Conservation (phyloP, 148 eudicot genomes). For the Vaccinium vitisidaea region DNA sequence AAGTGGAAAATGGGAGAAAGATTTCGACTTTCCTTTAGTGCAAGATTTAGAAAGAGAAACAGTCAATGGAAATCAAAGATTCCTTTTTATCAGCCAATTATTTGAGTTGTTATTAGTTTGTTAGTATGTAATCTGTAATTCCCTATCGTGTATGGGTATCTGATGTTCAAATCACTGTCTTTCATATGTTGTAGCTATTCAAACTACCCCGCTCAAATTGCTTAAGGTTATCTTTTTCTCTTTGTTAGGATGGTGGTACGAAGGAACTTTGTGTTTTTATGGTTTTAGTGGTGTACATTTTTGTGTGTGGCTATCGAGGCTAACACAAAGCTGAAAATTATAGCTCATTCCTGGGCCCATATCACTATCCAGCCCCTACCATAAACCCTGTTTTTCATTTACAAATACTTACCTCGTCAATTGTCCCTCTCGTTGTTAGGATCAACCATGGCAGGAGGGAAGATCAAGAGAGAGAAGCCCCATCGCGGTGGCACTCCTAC, state of each 20-base stretch:
- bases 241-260: not conserved
- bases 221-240: no score
- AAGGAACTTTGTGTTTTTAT: not conserved
- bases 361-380: not conserved
- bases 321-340: not conserved
- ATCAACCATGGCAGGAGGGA: conserved; percentile 81
- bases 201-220: no score
- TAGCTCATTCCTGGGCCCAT: not conserved
- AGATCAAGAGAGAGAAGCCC: conserved; percentile 57
- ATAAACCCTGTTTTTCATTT: not conserved
- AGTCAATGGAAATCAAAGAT: not conserved
- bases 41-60: no score
- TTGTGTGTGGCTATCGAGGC: not conserved
- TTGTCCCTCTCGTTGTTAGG: not conserved
- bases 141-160: not conserved
- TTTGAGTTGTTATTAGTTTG: not conserved
- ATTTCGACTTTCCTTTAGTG: no score
- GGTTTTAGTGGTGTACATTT: not conserved
- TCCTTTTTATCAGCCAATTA: not conserved
- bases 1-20: no score
- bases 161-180: not conserved
- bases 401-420: not conserved
- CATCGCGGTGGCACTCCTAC: conserved; percentile 30
- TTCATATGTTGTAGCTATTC: no score
- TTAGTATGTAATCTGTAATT: not conserved